These are phyloP conservation scores for Aspergillus nomiae DNA, from an alignment of 2,329 filamentous ascomycete genomes.

Conservation along the genomic window DNA sequence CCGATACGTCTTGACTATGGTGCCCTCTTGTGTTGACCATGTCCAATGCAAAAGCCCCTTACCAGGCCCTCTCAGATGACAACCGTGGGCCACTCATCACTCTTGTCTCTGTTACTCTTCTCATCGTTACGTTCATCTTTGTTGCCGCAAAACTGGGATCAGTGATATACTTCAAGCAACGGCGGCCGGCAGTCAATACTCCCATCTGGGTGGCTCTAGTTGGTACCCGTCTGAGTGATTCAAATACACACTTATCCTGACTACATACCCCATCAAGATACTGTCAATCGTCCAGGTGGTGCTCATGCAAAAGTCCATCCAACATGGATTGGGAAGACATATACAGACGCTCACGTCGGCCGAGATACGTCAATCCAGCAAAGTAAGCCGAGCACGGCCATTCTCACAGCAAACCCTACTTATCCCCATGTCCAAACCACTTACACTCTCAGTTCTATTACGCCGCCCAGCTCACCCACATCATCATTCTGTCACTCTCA, in stretches of 20 bases:
- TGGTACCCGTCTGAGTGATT: not conserved
- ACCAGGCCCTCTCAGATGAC: slow-evolving; percentile 11
- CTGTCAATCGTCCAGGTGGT: slow-evolving; percentile 11
- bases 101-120: slow-evolving; percentile 14
- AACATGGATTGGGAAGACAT: slow-evolving; percentile 16
- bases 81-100: slow-evolving; percentile 16
- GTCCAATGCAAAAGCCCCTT: slow-evolving; percentile 8
- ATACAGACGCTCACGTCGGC: not conserved
- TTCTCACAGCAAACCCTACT: too few relatives aligned
- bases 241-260: too few relatives aligned
- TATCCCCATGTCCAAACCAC: too few relatives aligned
- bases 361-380: slow-evolving; percentile 9
- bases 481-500: slow-evolving; percentile 13
- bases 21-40: slow-evolving; percentile 7
- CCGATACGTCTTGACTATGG: not conserved
- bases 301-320: slow-evolving; percentile 15
- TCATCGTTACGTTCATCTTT: slow-evolving; percentile 17
- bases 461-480: slow-evolving; percentile 11
- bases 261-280: not conserved
- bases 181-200: slow-evolving; percentile 13
- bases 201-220: slow-evolving; percentile 20
- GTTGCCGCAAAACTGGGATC: slow-evolving; percentile 15
- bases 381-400: slow-evolving; percentile 1
- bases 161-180: slow-evolving; percentile 20
- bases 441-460: slow-evolving; percentile 9